Percentiles rank a stretch among this genome's conserved stretches.
Evolutionary conservation across 768 basidiomycete species (phyloP).

Genomic region (Nidularia pulvinata): DNA sequence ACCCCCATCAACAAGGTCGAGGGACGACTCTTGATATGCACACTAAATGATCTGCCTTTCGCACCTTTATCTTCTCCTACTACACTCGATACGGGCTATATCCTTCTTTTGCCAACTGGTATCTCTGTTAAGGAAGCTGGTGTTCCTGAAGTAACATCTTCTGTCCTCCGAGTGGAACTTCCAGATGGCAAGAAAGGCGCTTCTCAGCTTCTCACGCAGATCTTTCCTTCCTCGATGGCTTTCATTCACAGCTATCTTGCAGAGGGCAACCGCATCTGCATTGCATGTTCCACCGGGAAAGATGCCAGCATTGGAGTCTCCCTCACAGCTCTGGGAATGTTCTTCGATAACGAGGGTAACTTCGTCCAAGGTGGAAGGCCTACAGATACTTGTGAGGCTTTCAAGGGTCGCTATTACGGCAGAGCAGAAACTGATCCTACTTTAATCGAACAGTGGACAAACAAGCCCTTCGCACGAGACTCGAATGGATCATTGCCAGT

Average conservation of each 20-base stretch:
- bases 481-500: conserved; percentile 87
- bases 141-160: background rate
- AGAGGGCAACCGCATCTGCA: conserved; percentile 33
- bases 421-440: background rate
- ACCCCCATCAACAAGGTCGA: conserved; percentile 31
- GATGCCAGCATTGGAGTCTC: conserved; percentile 68
- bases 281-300: conserved; percentile 56
- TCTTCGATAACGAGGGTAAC: conserved; percentile 56
- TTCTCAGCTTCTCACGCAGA: conserved; percentile 39
- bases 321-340: conserved; percentile 52
- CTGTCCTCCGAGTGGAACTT: background rate
- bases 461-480: conserved; percentile 60
- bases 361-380: conserved; percentile 3
- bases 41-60: conserved; percentile 17
- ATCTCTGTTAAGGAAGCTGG: background rate
- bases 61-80: background rate
- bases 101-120: background rate
- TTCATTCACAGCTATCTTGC: conserved; percentile 44
- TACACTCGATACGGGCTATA: background rate
- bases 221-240: conserved; percentile 41
- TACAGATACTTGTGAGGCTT: too few relatives aligned
- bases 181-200: conserved; percentile 54
- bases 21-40: conserved; percentile 40
- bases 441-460: conserved; percentile 34
- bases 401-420: background rate